Percentiles rank a stretch among this genome's conserved stretches.
These are phyloP conservation scores for Trichoderma sp. DNA, from an alignment of 2,329 filamentous ascomycete species.

Conservation along the genomic window DNA sequence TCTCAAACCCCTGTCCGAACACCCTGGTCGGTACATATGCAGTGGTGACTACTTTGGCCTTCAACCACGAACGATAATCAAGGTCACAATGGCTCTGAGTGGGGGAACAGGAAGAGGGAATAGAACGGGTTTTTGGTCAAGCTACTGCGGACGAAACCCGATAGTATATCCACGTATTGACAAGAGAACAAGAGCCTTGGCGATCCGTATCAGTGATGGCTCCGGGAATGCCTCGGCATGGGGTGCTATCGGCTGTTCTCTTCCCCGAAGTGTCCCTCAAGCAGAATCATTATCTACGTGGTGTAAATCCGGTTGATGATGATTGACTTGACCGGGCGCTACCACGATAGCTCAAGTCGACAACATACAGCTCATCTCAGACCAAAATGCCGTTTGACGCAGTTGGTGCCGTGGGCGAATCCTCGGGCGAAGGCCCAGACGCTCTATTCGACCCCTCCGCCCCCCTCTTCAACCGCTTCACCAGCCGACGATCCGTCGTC, in stretches of 20 bases:
- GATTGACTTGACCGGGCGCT: neutral
- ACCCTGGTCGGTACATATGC: no score
- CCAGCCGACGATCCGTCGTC: slow-evolving; percentile 19
- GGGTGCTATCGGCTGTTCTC: neutral
- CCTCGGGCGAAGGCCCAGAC: neutral
- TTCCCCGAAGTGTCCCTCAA: neutral
- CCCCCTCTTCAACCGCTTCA: slow-evolving; percentile 17
- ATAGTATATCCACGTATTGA: neutral
- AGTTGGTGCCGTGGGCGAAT: neutral
- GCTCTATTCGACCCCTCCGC: slow-evolving; percentile 11
- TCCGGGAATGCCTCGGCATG: slow-evolving; percentile 18
- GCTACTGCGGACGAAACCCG: neutral
- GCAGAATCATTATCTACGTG: neutral
- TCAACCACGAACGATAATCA: neutral
- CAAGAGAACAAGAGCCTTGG: neutral
- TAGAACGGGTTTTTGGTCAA: neutral
- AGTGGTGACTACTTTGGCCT: no score
- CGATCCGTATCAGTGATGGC: neutral
- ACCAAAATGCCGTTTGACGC: slow-evolving; percentile 18
- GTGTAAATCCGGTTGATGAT: neutral
- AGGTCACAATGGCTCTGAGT: slow-evolving; percentile 11
- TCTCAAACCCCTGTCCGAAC: no score
- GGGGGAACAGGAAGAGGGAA: slow-evolving; percentile 14
- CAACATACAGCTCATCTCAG: neutral
- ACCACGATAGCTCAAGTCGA: neutral